Evolutionary conservation across 305 asterid species (phyloP), one percentile per base, ranked within the genome.

Genomic region (Andrographis paniculata): DNA sequence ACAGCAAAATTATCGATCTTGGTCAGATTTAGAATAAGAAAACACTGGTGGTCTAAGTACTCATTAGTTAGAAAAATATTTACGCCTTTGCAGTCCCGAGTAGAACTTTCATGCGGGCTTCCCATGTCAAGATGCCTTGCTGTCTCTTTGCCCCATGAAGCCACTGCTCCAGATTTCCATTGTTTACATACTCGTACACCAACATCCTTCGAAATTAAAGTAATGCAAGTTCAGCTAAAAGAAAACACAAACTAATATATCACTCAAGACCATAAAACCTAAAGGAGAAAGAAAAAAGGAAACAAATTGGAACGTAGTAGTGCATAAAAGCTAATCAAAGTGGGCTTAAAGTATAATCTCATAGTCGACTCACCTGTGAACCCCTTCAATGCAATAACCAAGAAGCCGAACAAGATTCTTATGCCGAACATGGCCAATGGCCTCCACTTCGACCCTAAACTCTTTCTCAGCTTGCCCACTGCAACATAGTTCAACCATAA

Each of bases 141-240:
- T 84, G 53, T 43, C 94, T 89, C 20, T 79, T 79, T 64, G 79
- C 84, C 50, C 94, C 94, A 60, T 79, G 94, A 53, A 82, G 63
- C 94, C 94, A 82, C 65, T 82, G 89, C 71, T 82, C 94, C 63
- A 82, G 60, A 74, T 82, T 82, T 59, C 94, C 94, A 65, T 82
- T 82, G 59, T 79, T 81, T 48, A 82, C 51, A 37, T 64, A 82
- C 67, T 82, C 94, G 31, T 82, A 82, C 22, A 82, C 76, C 50
- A 82, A 89, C 73, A 76, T 52, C 80, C 94, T 82, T 74, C 45
- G 66, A 12, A 41, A n/a, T n/a, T n/a, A 31, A 59, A 45, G 31
- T 31, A 13, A 42, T n/a, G n/a, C n/a, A 21, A 35, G 17, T 39
- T 36, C 2, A n/a, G n/a, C n/a, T n/a, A n/a, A n/a, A n/a, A n/a